A percentile compares a stretch with the other conserved stretches of the same genome.
phyloP scores from a whole-genome alignment of 2,329 filamentous ascomycete species.

The Cercospora citrullina region DNA sequence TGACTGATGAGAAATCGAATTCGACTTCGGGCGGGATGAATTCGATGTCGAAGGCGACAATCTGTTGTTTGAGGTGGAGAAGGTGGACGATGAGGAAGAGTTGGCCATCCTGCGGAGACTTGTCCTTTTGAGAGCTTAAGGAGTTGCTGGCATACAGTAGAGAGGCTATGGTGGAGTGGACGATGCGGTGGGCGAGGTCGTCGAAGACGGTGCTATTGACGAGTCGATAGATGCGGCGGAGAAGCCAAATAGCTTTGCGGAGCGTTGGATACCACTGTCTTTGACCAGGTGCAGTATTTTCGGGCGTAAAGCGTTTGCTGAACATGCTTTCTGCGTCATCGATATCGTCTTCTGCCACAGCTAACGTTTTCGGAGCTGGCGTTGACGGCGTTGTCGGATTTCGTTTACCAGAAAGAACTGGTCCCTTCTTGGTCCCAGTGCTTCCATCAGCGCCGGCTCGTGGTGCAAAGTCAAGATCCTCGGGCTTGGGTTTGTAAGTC shows the following conservation, averaged over 20 bases:
- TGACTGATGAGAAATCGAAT: conserved; percentile 66
- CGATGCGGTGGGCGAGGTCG: conserved; percentile 75
- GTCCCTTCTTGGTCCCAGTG: conserved; percentile 39
- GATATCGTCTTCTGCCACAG: conserved; percentile 55
- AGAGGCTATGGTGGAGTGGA: conserved; percentile 84
- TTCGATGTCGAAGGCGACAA: conserved; percentile 93
- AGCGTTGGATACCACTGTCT: conserved; percentile 64
- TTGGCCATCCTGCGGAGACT: conserved; percentile 71
- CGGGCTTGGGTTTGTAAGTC: conserved; percentile 62
- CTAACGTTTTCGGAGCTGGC: conserved; percentile 51
- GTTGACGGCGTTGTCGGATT: conserved; percentile 36
- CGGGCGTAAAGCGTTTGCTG: conserved; percentile 30
- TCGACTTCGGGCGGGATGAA: conserved; percentile 65
- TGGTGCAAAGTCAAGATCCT: conserved; percentile 65
- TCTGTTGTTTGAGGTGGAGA: conserved; percentile 90
- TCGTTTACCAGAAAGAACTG: conserved; percentile 55
- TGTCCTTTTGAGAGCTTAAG: conserved; percentile 59
- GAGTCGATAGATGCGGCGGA: conserved; percentile 68
- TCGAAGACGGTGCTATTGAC: conserved; percentile 70
- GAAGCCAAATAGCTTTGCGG: conserved; percentile 66
- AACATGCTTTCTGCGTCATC: conserved; percentile 53
- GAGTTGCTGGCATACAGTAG: conserved; percentile 69
- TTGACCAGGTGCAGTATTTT: conserved; percentile 19
- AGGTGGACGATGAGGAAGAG: conserved; percentile 95
- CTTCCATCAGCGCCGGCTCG: conserved; percentile 30